Evolutionary conservation across 495 filamentous ascomycete species (phyloP).

Genomic region (Penicillium steckii): DNA sequence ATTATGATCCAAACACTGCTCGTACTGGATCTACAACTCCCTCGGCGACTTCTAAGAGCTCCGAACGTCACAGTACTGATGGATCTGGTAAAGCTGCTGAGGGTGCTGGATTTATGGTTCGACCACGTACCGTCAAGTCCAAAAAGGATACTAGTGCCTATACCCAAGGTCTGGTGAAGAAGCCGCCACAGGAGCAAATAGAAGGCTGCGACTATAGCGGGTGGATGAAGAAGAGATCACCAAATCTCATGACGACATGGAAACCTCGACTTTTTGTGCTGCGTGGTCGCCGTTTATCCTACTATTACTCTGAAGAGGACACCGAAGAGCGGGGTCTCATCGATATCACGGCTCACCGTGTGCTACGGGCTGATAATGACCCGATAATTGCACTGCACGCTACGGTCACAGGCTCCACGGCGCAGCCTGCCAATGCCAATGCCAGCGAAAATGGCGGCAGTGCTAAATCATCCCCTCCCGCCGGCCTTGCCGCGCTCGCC

Average conservation of each 20-base stretch:
- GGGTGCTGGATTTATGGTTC: conserved; percentile 47
- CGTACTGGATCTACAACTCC: conserved; percentile 85
- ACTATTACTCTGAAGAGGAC: conserved; percentile 94
- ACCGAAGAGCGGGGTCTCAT: conserved; percentile 92
- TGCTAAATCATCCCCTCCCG: conserved; percentile 19
- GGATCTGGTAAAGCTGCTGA: conserved; percentile 63
- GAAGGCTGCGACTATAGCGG: conserved; percentile 87
- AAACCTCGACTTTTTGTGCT: conserved; percentile 93
- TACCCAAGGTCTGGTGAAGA: conserved; percentile 79
- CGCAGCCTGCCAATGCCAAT: conserved; percentile 62
- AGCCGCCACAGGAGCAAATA: conserved; percentile 81
- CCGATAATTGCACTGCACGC: conserved; percentile 86
- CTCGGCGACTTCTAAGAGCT: conserved; percentile 72
- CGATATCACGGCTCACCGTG: conserved; percentile 94
- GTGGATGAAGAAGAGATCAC: conserved; percentile 99
- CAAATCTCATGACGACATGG: conserved; percentile 94
- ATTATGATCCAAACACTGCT: conserved; percentile 67
- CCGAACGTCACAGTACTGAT: conserved; percentile 69
- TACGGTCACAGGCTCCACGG: conserved; percentile 82
- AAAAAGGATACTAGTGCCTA: conserved; percentile 97
- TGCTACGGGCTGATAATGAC: conserved; percentile 93
- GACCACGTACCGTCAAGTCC: conserved; percentile 56
- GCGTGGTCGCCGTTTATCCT: conserved; percentile 84
- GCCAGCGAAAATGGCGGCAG: conserved; percentile 48
- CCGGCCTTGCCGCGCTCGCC: conserved; percentile 13